phyloP scores from a whole-genome alignment of 148 eudicot genomes.

The Bassia scoparia region DNA sequence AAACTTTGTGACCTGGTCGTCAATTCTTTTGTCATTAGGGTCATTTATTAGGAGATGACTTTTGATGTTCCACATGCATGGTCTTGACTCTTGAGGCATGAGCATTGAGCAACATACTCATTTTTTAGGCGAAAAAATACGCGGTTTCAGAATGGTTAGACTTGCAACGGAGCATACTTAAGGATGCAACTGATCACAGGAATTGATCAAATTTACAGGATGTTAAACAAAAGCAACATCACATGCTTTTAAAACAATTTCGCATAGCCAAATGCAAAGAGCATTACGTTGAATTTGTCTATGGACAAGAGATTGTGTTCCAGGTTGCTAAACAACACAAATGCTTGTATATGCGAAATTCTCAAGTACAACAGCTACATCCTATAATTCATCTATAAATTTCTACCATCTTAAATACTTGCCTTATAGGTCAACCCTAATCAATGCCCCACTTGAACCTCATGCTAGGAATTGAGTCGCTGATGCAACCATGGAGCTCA shows the following conservation, averaged over 20 bases:
- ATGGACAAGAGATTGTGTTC: not conserved
- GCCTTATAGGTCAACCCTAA: not conserved
- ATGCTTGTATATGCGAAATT: not conserved
- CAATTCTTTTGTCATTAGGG: too few species aligned
- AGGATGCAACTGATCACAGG: too few species aligned
- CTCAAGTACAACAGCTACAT: not conserved
- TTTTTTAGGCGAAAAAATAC: too few species aligned
- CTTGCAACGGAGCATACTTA: too few species aligned
- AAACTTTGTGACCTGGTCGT: too few species aligned
- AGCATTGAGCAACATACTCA: too few species aligned
- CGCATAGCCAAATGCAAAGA: not conserved
- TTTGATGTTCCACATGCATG: too few species aligned
- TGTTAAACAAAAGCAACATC: not conserved
- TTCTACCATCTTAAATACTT: not conserved
- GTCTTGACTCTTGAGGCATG: too few species aligned
- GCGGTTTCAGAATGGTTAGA: too few species aligned
- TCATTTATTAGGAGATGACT: too few species aligned
- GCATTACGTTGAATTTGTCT: not conserved
- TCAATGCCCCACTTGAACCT: not conserved
- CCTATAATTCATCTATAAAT: constrained; percentile 1
- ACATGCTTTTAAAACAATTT: not conserved
- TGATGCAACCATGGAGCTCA: not conserved
- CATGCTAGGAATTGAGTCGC: not conserved
- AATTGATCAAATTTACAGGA: too few species aligned
- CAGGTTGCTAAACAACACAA: not conserved